Conservation (phyloP, 208 protist genomes). For the Spironucleus salmonicida region DNA sequence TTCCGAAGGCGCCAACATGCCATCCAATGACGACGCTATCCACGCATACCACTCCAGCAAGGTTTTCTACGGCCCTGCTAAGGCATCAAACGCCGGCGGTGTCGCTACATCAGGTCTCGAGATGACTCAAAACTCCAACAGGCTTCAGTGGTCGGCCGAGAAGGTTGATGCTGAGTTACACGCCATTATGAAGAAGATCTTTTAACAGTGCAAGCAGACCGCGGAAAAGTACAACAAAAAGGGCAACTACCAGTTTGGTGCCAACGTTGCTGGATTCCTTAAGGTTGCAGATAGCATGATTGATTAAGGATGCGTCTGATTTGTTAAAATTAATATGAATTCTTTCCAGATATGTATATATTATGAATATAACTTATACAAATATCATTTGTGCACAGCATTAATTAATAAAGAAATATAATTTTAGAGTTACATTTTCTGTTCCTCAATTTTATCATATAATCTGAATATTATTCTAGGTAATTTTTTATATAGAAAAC, state of each 20-base stretch:
- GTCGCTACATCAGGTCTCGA: constrained; percentile 70
- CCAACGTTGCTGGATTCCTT: constrained; percentile 69
- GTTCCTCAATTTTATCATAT: too few species aligned
- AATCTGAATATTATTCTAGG: too few species aligned
- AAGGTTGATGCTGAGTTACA: constrained; percentile 63
- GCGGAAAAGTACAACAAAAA: constrained; percentile 49
- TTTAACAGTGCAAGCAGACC: constrained; percentile 53
- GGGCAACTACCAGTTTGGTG: constrained; percentile 55
- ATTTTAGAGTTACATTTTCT: too few species aligned
- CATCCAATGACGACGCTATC: constrained; percentile 60
- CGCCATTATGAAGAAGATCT: constrained; percentile 67
- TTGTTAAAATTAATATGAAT: too few species aligned
- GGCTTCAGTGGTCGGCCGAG: constrained; percentile 60
- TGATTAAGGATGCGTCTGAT: constrained; percentile 42
- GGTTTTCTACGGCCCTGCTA: constrained; percentile 64
- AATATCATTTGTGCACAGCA: too few species aligned
- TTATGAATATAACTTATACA: too few species aligned
- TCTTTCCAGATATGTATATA: too few species aligned
- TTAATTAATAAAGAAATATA: too few species aligned
- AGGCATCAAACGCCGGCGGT: constrained; percentile 73
- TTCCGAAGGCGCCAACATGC: constrained; percentile 74
- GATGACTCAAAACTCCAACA: constrained; percentile 70
- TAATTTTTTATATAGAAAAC: too few species aligned
- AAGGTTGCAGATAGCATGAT: constrained; percentile 56
- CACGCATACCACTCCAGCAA: constrained; percentile 48